Conservation (phyloP, 441 rosid species). For the Euphorbia neoarborescens region DNA sequence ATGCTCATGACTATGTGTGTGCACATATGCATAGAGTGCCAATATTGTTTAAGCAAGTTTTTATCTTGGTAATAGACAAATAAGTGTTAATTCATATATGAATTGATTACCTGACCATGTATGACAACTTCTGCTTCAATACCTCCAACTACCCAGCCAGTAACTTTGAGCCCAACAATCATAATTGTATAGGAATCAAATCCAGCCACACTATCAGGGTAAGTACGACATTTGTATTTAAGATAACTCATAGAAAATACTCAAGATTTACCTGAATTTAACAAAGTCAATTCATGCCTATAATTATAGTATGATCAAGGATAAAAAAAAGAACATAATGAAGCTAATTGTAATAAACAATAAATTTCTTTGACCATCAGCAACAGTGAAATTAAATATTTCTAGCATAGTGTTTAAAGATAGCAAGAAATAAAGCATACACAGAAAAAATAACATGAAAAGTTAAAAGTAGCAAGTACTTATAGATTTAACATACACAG, state of each 20-base stretch:
- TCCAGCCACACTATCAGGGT: slow-evolving; percentile 98
- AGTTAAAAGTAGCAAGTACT: too few relatives aligned
- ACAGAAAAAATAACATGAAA: too few relatives aligned
- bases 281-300: slow-evolving; percentile 13
- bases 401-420: neutral
- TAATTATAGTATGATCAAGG: slow-evolving; percentile 9
- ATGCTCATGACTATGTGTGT: too few relatives aligned
- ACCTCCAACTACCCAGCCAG: slow-evolving; percentile 99
- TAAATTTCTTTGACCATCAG: neutral
- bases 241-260: slow-evolving; percentile 92
- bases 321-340: neutral
- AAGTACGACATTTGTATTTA: slow-evolving; percentile 69
- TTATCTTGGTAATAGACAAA: neutral
- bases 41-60: neutral
- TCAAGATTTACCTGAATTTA: slow-evolving; percentile 85
- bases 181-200: slow-evolving; percentile 98
- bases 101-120: slow-evolving; percentile 84
- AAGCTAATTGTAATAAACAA: neutral
- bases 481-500: too few relatives aligned
- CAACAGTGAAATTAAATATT: slow-evolving; percentile 1
- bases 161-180: slow-evolving; percentile 98
- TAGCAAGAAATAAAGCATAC: neutral
- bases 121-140: slow-evolving; percentile 97
- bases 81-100: neutral
- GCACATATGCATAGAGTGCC: too few relatives aligned